phyloP scores from a whole-genome alignment of 805 yeast species.

The Ogataea salicorniae region DNA sequence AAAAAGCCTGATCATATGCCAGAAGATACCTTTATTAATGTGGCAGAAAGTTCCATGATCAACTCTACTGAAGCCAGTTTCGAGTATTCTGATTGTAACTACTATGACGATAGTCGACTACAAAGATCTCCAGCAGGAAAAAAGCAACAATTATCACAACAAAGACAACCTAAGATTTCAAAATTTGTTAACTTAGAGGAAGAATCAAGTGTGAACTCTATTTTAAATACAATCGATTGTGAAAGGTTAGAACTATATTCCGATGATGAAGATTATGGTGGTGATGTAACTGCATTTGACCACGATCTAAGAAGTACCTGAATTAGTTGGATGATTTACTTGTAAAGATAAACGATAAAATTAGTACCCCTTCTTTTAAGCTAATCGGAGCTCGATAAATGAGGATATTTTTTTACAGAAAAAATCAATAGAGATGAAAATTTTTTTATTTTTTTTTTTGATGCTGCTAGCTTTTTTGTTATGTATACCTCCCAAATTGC shows the following conservation, averaged over 20 bases:
- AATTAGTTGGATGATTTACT: too few species aligned
- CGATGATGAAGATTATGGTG: conserved; percentile 24
- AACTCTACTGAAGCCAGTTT: conserved; percentile 3
- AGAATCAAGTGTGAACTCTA: neutral
- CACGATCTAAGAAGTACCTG: neutral
- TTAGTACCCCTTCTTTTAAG: too few species aligned
- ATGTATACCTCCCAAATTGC: too few species aligned
- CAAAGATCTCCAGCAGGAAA: conserved; percentile 4
- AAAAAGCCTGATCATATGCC: neutral
- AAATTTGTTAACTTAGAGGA: neutral
- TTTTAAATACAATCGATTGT: neutral
- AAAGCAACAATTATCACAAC: conserved; percentile 4
- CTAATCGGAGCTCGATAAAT: too few species aligned
- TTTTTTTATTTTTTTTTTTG: too few species aligned
- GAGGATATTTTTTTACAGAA: too few species aligned
- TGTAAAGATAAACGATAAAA: too few species aligned
- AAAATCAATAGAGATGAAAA: too few species aligned
- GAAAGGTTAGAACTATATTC: conserved; percentile 8
- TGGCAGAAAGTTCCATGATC: neutral
- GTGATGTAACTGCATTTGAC: conserved; percentile 13
- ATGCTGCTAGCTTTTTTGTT: too few species aligned
- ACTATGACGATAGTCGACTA: conserved; percentile 18
- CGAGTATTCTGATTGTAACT: conserved; percentile 21
- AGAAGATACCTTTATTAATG: neutral
- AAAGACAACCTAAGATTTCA: neutral